Evolutionary conservation across 345 rosid species (phyloP).

Genomic region (Crucihimalaya himalaica): DNA sequence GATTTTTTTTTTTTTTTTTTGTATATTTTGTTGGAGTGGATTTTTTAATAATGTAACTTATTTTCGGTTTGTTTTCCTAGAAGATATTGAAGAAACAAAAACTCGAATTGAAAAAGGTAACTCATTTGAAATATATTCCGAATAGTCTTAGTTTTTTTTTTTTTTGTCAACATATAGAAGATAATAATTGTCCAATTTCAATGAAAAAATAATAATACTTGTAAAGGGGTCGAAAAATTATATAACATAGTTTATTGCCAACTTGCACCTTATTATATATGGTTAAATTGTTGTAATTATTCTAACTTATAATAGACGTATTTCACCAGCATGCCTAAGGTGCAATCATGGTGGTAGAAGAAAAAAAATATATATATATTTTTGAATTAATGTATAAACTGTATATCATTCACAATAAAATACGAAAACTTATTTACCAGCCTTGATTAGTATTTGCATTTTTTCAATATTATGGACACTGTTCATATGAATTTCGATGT

Average conservation of each 20-base stretch:
- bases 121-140: not conserved
- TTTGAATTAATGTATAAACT: not conserved
- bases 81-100: too few relatives aligned
- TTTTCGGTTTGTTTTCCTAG: too few relatives aligned
- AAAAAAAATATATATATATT: not conserved
- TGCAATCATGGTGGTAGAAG: slow-evolving; percentile 23
- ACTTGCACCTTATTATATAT: slow-evolving; percentile 28
- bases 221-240: not conserved
- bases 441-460: not conserved
- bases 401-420: not conserved
- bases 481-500: not conserved
- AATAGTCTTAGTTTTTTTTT: not conserved
- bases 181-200: not conserved
- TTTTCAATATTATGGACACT: not conserved
- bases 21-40: not conserved
- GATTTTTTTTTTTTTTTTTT: too few relatives aligned
- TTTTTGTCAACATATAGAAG: not conserved
- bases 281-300: slow-evolving; percentile 26
- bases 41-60: not conserved
- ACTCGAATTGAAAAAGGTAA: not conserved
- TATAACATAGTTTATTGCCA: slow-evolving; percentile 15
- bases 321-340: slow-evolving; percentile 30
- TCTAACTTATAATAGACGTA: slow-evolving; percentile 32
- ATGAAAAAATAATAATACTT: too few relatives aligned
- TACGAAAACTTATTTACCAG: not conserved